Conservation (phyloP, 805 yeast genomes). For the Candida germanica region DNA sequence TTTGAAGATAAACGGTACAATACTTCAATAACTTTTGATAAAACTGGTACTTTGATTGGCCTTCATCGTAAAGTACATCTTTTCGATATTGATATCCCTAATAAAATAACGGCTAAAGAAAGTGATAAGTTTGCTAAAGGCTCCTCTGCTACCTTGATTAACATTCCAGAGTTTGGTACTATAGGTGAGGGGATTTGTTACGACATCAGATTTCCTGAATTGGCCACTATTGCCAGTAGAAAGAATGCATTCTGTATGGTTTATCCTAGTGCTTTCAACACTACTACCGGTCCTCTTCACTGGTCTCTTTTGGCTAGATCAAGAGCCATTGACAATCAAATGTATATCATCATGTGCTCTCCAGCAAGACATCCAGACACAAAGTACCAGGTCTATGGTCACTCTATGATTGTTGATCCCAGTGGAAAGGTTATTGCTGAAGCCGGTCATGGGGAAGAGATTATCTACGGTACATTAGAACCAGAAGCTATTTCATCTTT, state of each 20-base stretch:
- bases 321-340: slow-evolving; percentile 66
- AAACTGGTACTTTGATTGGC: slow-evolving; percentile 66
- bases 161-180: slow-evolving; percentile 52
- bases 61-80: slow-evolving; percentile 81
- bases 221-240: slow-evolving; percentile 60
- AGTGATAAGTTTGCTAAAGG: slow-evolving; percentile 70
- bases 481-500: slow-evolving; percentile 55
- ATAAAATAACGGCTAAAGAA: slow-evolving; percentile 79
- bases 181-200: slow-evolving; percentile 78
- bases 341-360: slow-evolving; percentile 69
- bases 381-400: slow-evolving; percentile 66
- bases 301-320: slow-evolving; percentile 68
- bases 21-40: slow-evolving; percentile 50
- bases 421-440: slow-evolving; percentile 59
- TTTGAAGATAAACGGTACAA: slow-evolving; percentile 21
- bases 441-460: slow-evolving; percentile 77
- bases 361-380: slow-evolving; percentile 67
- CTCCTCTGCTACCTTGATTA: slow-evolving; percentile 66
- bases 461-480: slow-evolving; percentile 70
- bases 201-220: slow-evolving; percentile 70
- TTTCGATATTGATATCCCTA: slow-evolving; percentile 82
- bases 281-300: slow-evolving; percentile 71
- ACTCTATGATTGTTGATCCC: slow-evolving; percentile 62
- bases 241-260: slow-evolving; percentile 61
- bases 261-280: slow-evolving; percentile 74